phyloP scores from a whole-genome alignment of 2,329 filamentous ascomycete genomes.

The Pseudocercospora eumusae region DNA sequence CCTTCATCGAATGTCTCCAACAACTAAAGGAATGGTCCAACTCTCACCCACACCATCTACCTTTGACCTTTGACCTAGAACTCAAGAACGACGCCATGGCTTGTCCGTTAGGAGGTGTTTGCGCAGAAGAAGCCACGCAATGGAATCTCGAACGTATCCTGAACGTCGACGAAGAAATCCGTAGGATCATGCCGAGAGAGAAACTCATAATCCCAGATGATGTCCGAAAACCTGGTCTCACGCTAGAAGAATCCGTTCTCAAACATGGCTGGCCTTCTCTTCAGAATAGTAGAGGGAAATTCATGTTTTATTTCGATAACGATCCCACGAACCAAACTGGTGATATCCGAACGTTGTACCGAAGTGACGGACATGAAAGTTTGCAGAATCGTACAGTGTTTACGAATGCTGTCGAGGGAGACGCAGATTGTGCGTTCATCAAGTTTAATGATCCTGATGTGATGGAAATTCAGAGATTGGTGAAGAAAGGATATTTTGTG shows the following conservation, averaged over 20 bases:
- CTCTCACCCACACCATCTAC: constrained; percentile 47
- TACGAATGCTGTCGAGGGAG: constrained; percentile 51
- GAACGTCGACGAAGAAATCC: constrained; percentile 52
- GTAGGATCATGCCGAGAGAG: constrained; percentile 44
- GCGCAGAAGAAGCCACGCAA: constrained; percentile 45
- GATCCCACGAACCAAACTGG: constrained; percentile 42
- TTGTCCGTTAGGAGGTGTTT: constrained; percentile 41
- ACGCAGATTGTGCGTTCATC: constrained; percentile 52
- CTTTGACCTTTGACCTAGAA: constrained; percentile 54
- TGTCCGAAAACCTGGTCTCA: constrained; percentile 44
- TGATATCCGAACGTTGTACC: constrained; percentile 46
- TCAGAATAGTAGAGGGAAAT: constrained; percentile 47
- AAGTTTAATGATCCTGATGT: constrained; percentile 52
- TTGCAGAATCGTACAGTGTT: constrained; percentile 52
- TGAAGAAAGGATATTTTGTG: constrained; percentile 53
- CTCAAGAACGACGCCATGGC: constrained; percentile 48
- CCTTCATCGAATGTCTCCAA: constrained; percentile 49
- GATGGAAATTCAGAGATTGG: constrained; percentile 48
- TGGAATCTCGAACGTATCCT: constrained; percentile 50
- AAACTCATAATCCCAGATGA: constrained; percentile 54
- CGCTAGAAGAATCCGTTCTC: constrained; percentile 52
- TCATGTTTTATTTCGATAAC: constrained; percentile 57
- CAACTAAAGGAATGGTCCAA: constrained; percentile 51
- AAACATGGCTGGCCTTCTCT: constrained; percentile 53
- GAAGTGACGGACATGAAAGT: constrained; percentile 37